Percentiles rank a stretch among this genome's conserved stretches.
Evolutionary conservation across 257 asterid genomes (phyloP).

Genomic region (Przewalskia tangutica): DNA sequence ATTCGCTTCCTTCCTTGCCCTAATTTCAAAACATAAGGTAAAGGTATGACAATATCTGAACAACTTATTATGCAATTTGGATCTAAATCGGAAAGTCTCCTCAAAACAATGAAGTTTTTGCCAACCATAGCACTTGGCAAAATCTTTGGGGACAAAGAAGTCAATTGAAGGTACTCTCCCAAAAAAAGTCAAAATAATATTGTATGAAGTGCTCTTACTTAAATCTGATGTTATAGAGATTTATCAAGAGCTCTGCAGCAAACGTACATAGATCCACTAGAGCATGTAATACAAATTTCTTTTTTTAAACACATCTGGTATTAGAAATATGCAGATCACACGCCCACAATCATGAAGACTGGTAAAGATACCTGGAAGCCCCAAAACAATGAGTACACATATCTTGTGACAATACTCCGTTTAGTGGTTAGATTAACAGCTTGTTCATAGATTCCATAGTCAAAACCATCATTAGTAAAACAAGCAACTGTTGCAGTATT

Average conservation of each 20-base stretch:
- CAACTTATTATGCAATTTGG: not conserved
- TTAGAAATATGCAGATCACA: not conserved
- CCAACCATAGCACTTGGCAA: not conserved
- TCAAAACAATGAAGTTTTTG: not conserved
- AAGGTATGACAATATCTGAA: not conserved
- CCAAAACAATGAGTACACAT: slow-evolving; percentile 82
- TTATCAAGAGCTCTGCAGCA: not conserved
- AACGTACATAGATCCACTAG: not conserved
- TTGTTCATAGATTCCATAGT: slow-evolving; percentile 53
- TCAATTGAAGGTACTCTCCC: not conserved
- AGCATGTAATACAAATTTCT: not conserved
- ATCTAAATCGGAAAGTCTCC: not conserved
- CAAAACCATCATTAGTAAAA: slow-evolving; percentile 40
- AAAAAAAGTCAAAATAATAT: not conserved
- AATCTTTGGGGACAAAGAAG: not conserved
- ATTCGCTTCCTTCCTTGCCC: not conserved
- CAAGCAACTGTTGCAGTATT: slow-evolving; percentile 50
- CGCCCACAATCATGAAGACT: not conserved
- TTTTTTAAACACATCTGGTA: not conserved
- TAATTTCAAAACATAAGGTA: not conserved
- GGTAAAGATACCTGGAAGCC: slow-evolving; percentile 78
- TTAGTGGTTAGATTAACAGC: slow-evolving; percentile 58
- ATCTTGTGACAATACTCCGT: slow-evolving; percentile 36
- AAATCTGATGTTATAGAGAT: not conserved
- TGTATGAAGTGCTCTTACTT: not conserved